phyloP scores from a whole-genome alignment of 1,284 basidiomycete genomes.

The Leccinum pallidistipes region DNA sequence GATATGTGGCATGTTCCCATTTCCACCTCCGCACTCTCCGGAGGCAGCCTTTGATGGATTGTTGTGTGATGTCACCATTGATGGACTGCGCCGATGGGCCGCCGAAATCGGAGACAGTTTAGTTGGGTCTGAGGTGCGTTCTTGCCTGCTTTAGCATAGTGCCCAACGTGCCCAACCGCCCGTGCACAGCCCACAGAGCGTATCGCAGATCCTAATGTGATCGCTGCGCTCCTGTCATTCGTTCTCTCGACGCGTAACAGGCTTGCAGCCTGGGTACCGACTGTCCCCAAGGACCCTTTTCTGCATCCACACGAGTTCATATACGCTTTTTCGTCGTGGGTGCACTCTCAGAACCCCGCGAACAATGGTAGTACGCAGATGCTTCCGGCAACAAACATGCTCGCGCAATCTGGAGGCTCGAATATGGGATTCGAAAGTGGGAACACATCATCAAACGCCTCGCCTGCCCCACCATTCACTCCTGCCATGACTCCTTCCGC shows the following conservation, averaged over 20 bases:
- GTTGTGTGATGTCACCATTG: conserved; percentile 73
- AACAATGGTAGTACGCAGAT: conserved; percentile 14
- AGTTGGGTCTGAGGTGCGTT: conserved; percentile 59
- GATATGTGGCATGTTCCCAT: conserved; percentile 64
- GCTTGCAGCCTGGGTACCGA: conserved; percentile 44
- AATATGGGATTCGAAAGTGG: conserved; percentile 13
- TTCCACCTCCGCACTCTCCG: conserved; percentile 17
- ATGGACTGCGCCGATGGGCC: conserved; percentile 47
- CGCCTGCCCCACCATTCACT: conserved; percentile 15
- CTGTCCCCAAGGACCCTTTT: conserved; percentile 75
- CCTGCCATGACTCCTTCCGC: conserved; percentile 2
- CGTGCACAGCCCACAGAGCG: conserved; percentile 61
- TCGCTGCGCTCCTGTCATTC: conserved; percentile 68
- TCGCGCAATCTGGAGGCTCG: conserved; percentile 15
- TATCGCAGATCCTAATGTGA: conserved; percentile 66
- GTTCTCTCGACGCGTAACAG: conserved; percentile 67
- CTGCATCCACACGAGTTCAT: conserved; percentile 59
- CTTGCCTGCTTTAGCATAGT: conserved; percentile 1
- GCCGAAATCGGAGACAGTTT: conserved; percentile 60
- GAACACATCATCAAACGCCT: conserved; percentile 12
- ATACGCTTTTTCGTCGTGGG: conserved; percentile 40
- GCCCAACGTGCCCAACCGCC: conserved; percentile 1
- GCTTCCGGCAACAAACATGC: conserved; percentile 1
- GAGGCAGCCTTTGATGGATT: conserved; percentile 55
- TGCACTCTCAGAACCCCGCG: conserved; percentile 22